Evolutionary conservation across 352 stramenopile species (phyloP).

Genomic region (Pythium volutum): DNA sequence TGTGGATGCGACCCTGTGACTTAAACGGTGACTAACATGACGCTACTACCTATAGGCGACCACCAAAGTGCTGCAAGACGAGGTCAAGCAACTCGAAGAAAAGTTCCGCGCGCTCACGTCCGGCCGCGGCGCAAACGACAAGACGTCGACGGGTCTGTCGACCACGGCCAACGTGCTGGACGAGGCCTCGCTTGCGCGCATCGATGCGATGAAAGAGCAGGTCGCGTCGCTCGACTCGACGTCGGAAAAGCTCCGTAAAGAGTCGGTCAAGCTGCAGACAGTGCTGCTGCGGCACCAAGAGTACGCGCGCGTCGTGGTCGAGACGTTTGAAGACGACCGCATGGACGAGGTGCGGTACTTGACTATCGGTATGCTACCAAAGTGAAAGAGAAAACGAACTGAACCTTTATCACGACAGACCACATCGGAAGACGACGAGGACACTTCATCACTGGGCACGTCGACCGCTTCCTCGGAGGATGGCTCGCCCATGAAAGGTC

Average conservation of each 20-base stretch:
- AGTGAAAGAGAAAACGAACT: too few species aligned
- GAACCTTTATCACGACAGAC: slow-evolving; percentile 9
- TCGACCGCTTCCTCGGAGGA: slow-evolving; percentile 28
- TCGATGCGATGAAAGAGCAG: slow-evolving; percentile 34
- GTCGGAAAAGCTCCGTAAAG: slow-evolving; percentile 40
- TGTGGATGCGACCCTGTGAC: too few species aligned
- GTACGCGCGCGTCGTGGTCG: slow-evolving; percentile 37
- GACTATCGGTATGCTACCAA: not conserved
- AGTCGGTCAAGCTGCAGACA: slow-evolving; percentile 36
- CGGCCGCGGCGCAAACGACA: slow-evolving; percentile 4
- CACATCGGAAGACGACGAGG: slow-evolving; percentile 22
- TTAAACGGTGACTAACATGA: not conserved
- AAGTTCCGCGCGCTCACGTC: slow-evolving; percentile 43
- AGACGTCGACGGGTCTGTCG: not conserved
- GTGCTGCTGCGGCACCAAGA: slow-evolving; percentile 24
- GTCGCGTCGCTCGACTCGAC: slow-evolving; percentile 37
- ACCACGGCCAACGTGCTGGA: not conserved
- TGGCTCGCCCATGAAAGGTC: slow-evolving; percentile 29
- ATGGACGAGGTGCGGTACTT: slow-evolving; percentile 20
- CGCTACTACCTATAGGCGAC: too few species aligned
- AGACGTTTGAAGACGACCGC: slow-evolving; percentile 40
- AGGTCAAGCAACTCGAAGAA: slow-evolving; percentile 50
- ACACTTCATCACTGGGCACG: slow-evolving; percentile 15
- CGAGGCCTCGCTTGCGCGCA: not conserved
- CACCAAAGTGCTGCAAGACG: slow-evolving; percentile 47